A percentile compares a stretch with the other conserved stretches of the same genome.
Evolutionary conservation across 441 rosid species (phyloP).

Genomic region (Populus tomentosa): DNA sequence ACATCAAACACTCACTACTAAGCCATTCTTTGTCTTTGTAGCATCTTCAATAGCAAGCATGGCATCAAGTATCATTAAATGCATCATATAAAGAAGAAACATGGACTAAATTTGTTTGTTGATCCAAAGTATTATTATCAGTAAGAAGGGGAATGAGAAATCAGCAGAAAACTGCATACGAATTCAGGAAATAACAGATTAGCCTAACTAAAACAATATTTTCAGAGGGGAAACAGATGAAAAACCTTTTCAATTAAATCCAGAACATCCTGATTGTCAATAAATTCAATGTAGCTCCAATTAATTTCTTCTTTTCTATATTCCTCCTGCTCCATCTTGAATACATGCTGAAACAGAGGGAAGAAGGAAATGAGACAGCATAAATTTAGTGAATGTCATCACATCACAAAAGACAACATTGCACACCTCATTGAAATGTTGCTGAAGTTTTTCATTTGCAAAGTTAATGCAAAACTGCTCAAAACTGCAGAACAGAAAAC

Average conservation of each 20-base stretch:
- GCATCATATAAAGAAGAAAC: background rate
- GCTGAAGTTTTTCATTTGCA: conserved; percentile 98
- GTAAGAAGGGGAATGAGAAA: conserved; percentile 6
- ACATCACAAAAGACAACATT: conserved; percentile 8
- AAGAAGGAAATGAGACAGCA: conserved; percentile 19
- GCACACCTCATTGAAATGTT: conserved; percentile 91
- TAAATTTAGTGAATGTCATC: background rate
- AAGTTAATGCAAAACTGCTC: conserved; percentile 98
- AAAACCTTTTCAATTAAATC: conserved; percentile 93
- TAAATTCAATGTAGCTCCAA: conserved; percentile 97
- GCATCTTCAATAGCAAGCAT: background rate
- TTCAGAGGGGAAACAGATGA: conserved; percentile 17
- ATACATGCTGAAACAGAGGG: conserved; percentile 76
- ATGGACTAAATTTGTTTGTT: background rate
- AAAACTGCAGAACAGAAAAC: conserved; percentile 51
- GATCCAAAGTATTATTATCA: background rate
- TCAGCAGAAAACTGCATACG: conserved; percentile 1
- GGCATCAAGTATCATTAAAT: background rate
- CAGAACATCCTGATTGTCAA: conserved; percentile 96
- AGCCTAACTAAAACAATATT: background rate
- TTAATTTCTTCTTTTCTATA: conserved; percentile 88
- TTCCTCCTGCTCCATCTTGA: conserved; percentile 99
- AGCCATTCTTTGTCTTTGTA: background rate
- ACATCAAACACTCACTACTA: background rate
- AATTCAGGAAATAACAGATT: background rate